Evolutionary conservation across 108 stramenopile genomes (phyloP).

Genomic region (Nannochloropsis granulata): DNA sequence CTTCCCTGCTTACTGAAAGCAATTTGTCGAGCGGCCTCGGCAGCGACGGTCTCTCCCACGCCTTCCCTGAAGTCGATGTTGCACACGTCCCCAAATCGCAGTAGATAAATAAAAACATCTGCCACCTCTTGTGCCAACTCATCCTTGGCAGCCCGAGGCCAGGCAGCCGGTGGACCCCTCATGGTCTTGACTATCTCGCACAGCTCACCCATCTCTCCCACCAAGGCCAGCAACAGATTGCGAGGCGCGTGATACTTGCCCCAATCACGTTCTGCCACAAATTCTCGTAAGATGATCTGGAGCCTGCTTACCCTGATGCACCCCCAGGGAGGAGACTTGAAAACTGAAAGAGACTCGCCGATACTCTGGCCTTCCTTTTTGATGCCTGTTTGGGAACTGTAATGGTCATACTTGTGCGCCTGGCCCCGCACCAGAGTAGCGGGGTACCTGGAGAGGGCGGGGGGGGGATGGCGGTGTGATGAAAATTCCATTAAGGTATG

Average conservation of each 20-base stretch:
- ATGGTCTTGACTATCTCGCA: not conserved
- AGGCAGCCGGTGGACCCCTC: not conserved
- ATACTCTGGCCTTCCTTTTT: not conserved
- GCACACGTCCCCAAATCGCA: not conserved
- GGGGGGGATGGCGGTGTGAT: too few species aligned
- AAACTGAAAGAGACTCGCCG: not conserved
- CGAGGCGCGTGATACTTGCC: not conserved
- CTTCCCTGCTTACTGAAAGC: not conserved
- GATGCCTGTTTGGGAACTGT: not conserved
- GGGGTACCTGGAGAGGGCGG: not conserved
- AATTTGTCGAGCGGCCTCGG: not conserved
- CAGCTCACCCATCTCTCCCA: not conserved
- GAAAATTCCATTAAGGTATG: too few species aligned
- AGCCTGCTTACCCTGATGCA: not conserved
- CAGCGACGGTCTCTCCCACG: not conserved
- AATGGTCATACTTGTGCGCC: not conserved
- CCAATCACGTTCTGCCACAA: not conserved
- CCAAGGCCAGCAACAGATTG: not conserved
- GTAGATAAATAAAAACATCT: not conserved
- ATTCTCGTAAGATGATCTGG: not conserved
- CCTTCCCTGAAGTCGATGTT: not conserved
- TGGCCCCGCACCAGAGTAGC: not conserved
- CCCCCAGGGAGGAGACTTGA: not conserved
- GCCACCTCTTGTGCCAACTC: not conserved
- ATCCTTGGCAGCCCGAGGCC: not conserved